Conservation (phyloP, 331 rosid species). For the Cydonia oblonga region DNA sequence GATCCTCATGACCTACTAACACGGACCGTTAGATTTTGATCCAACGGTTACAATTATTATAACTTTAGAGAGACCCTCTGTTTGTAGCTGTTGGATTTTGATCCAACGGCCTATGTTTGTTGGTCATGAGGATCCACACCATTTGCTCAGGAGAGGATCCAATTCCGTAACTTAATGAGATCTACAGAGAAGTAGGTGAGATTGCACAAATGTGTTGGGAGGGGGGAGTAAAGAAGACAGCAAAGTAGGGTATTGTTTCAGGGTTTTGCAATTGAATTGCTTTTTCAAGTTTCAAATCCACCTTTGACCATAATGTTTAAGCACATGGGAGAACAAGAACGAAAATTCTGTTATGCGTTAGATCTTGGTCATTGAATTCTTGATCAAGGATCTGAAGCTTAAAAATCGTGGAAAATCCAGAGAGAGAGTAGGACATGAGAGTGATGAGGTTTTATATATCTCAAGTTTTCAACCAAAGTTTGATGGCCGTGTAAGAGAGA, state of each 20-base stretch:
- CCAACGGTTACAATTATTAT: no score
- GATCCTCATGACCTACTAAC: no score
- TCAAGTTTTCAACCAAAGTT: neutral
- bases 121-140: no score
- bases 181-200: slow-evolving; percentile 46
- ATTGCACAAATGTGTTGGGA: slow-evolving; percentile 24
- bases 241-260: neutral
- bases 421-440: neutral
- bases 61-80: no score
- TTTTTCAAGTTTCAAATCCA: slow-evolving; percentile 4
- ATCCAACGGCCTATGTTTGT: no score
- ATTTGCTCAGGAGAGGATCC: no score
- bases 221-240: slow-evolving; percentile 27
- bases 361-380: neutral
- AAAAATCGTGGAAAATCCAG: neutral
- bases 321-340: neutral
- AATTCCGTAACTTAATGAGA: no score
- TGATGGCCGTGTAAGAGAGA: neutral
- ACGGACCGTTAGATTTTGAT: no score
- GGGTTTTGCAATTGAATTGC: slow-evolving; percentile 1
- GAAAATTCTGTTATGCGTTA: no score
- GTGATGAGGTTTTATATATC: neutral
- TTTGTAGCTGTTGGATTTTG: no score
- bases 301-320: slow-evolving; percentile 5
- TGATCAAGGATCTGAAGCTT: neutral